A percentile compares a stretch with the other conserved stretches of the same genome.
phyloP scores from a whole-genome alignment of 164 flowering plant species.

The Umbellularia californica region DNA sequence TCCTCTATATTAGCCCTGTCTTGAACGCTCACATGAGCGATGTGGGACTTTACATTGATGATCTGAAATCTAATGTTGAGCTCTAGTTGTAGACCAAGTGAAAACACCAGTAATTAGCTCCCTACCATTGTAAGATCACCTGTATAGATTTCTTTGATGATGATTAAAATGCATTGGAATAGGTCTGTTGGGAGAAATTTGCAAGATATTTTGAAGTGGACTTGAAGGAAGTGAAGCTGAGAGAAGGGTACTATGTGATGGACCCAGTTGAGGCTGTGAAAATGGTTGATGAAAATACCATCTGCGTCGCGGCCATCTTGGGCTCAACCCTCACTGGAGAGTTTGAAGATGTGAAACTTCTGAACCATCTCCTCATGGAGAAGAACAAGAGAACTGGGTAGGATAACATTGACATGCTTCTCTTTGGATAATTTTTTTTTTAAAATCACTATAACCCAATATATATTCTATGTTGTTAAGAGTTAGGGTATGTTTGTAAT shows the following conservation, averaged over 20 bases:
- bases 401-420: neutral
- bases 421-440: no score
- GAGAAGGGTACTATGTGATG: slow-evolving; percentile 19
- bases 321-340: slow-evolving; percentile 20
- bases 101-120: no score
- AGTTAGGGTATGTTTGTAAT: no score
- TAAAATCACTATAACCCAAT: no score
- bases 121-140: neutral
- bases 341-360: slow-evolving; percentile 19
- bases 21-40: no score
- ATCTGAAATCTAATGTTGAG: neutral
- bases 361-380: slow-evolving; percentile 11
- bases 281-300: slow-evolving; percentile 20
- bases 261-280: slow-evolving; percentile 19
- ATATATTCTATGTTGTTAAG: no score
- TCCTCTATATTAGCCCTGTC: no score
- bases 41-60: no score
- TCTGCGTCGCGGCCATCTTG: slow-evolving; percentile 15
- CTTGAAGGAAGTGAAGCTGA: slow-evolving; percentile 19
- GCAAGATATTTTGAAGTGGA: slow-evolving; percentile 18
- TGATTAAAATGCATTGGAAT: neutral
- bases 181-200: slow-evolving; percentile 24
- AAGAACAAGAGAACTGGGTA: slow-evolving; percentile 20
- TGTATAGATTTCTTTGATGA: neutral
- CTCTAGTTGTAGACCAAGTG: neutral